A percentile compares a stretch with the other conserved stretches of the same genome.
Conservation (phyloP, 2,329 filamentous ascomycete genomes). For the Aureobasidium zeae region DNA sequence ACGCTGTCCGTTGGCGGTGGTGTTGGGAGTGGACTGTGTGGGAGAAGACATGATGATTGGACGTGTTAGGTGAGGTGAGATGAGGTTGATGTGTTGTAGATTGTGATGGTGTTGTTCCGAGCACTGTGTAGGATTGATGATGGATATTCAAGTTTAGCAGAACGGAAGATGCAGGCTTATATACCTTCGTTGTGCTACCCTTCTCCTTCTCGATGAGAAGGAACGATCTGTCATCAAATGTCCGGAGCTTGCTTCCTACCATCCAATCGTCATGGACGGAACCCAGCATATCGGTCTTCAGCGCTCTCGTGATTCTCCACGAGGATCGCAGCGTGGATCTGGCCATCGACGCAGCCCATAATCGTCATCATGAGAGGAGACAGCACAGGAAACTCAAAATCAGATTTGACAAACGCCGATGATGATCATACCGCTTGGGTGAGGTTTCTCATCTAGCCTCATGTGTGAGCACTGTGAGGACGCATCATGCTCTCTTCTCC, state of each 20-base stretch:
- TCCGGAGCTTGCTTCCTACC: conserved; percentile 1
- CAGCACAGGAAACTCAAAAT: too few species aligned
- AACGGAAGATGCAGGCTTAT: background rate
- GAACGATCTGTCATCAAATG: too few species aligned
- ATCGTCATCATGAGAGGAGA: conserved; percentile 14
- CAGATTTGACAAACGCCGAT: too few species aligned
- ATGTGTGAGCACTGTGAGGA: background rate
- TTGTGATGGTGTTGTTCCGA: background rate
- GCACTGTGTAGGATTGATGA: too few species aligned
- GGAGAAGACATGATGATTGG: conserved; percentile 16
- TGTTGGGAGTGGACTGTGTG: conserved; percentile 9
- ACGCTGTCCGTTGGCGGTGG: conserved; percentile 9
- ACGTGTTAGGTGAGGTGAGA: background rate
- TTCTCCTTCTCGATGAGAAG: background rate
- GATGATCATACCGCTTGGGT: too few species aligned
- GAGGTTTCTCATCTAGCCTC: too few species aligned
- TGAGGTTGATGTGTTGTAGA: background rate
- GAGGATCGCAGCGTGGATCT: conserved; percentile 8
- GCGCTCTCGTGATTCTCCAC: conserved; percentile 13
- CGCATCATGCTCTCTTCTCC: too few species aligned
- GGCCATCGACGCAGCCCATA: conserved; percentile 11
- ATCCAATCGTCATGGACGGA: too few species aligned
- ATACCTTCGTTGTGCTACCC: conserved; percentile 7
- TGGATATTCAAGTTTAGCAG: too few species aligned
- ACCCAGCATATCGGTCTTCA: too few species aligned